Percentiles rank a stretch among this genome's conserved stretches.
Evolutionary conservation across 495 filamentous ascomycete genomes (phyloP).

Genomic region (Hypoxylon cercidicola): DNA sequence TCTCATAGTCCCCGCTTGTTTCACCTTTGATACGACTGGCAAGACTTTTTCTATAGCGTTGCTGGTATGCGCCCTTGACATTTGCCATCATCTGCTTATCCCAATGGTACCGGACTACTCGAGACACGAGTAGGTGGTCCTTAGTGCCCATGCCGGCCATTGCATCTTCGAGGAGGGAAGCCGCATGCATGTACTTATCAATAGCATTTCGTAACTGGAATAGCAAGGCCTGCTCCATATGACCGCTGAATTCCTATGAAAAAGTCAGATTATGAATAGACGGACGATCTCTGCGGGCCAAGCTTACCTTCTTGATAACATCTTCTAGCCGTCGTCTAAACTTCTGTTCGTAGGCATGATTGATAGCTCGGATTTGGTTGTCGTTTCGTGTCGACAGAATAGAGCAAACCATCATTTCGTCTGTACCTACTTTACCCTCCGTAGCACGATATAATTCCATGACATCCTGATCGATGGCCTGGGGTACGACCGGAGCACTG

Average conservation of each 20-base stretch:
- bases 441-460: constrained; percentile 77
- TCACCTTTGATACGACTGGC: constrained; percentile 76
- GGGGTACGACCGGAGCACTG: constrained; percentile 72
- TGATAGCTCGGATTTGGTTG: constrained; percentile 83
- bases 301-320: constrained; percentile 70
- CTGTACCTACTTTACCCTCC: constrained; percentile 74
- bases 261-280: constrained; percentile 8
- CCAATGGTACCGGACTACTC: constrained; percentile 84
- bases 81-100: constrained; percentile 73
- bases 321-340: constrained; percentile 74
- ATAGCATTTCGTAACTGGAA: constrained; percentile 78
- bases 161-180: constrained; percentile 78
- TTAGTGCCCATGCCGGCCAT: constrained; percentile 92
- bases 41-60: constrained; percentile 70
- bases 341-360: constrained; percentile 71
- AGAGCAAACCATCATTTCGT: constrained; percentile 78
- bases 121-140: constrained; percentile 77
- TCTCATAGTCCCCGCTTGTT: constrained; percentile 87
- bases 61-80: constrained; percentile 77
- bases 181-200: constrained; percentile 85
- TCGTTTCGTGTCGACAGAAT: constrained; percentile 79
- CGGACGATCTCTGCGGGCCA: not conserved
- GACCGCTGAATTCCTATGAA: constrained; percentile 79
- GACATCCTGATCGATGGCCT: constrained; percentile 76
- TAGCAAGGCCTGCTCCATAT: constrained; percentile 89